Evolutionary conservation across 1,284 basidiomycete species (phyloP).

Genomic region (Xerocomus amazonicus): DNA sequence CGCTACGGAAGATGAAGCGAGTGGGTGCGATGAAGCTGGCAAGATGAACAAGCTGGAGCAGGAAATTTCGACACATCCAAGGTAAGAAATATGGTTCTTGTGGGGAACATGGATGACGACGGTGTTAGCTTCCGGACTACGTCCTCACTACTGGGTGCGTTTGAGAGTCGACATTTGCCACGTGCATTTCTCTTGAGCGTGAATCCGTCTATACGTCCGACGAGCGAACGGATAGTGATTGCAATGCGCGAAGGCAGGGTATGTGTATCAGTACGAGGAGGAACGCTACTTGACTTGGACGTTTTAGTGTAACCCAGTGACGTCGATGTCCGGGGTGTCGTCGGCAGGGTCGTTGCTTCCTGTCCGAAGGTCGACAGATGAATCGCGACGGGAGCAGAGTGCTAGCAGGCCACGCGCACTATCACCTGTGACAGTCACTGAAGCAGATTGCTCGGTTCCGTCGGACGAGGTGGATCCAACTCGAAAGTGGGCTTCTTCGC

Average conservation of each 20-base stretch:
- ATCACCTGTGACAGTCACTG: slow-evolving; percentile 15
- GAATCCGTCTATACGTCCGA: slow-evolving; percentile 38
- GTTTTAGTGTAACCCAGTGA: slow-evolving; percentile 26
- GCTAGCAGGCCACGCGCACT: slow-evolving; percentile 16
- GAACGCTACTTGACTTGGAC: neutral
- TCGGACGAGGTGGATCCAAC: slow-evolving; percentile 10
- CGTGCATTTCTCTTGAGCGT: slow-evolving; percentile 4
- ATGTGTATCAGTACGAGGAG: slow-evolving; percentile 19
- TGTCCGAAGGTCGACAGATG: slow-evolving; percentile 16
- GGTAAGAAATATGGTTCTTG: slow-evolving; percentile 41
- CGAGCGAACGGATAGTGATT: slow-evolving; percentile 63
- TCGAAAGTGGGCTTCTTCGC: slow-evolving; percentile 14
- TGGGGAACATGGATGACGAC: slow-evolving; percentile 5
- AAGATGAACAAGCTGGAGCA: slow-evolving; percentile 64
- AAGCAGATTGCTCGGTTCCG: neutral
- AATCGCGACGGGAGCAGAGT: slow-evolving; percentile 11
- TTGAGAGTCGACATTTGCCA: slow-evolving; percentile 43
- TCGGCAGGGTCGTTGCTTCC: slow-evolving; percentile 23
- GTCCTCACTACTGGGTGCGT: slow-evolving; percentile 45
- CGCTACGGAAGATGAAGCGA: slow-evolving; percentile 51
- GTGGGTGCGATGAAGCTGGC: slow-evolving; percentile 47
- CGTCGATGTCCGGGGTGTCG: slow-evolving; percentile 6
- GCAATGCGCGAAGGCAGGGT: slow-evolving; percentile 68
- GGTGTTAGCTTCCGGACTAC: slow-evolving; percentile 58
- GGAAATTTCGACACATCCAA: slow-evolving; percentile 74